Conservation (phyloP, 2,329 filamentous ascomycete species). For the Fusarium lyarnte region DNA sequence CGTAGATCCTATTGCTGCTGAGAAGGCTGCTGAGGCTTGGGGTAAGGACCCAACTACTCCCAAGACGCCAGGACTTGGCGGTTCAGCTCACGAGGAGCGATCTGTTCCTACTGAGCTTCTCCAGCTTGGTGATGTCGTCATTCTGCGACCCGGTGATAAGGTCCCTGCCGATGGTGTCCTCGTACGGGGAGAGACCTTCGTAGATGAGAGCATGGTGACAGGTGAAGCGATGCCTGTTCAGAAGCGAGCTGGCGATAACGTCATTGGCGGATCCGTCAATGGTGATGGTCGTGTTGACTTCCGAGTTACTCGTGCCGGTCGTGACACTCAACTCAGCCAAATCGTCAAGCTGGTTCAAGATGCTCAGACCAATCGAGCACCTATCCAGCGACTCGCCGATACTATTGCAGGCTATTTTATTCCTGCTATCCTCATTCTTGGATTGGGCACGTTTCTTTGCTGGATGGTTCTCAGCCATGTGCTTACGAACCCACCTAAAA, state of each 20-base stretch:
- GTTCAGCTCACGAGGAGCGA: slow-evolving; percentile 79
- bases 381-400: slow-evolving; percentile 93
- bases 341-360: slow-evolving; percentile 99
- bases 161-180: slow-evolving; percentile 92
- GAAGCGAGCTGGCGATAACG: slow-evolving; percentile 79
- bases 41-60: slow-evolving; percentile 40
- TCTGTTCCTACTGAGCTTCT: slow-evolving; percentile 94
- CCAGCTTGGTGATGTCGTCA: slow-evolving; percentile 91
- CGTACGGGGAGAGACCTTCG: slow-evolving; percentile 88
- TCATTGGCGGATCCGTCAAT: slow-evolving; percentile 97
- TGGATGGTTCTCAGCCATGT: slow-evolving; percentile 97
- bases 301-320: slow-evolving; percentile 88
- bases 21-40: slow-evolving; percentile 89
- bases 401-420: slow-evolving; percentile 93
- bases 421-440: slow-evolving; percentile 85
- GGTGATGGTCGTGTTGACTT: slow-evolving; percentile 92
- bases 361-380: slow-evolving; percentile 91
- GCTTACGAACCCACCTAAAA: slow-evolving; percentile 82
- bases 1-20: slow-evolving; percentile 89
- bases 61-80: slow-evolving; percentile 48
- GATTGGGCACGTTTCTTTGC: slow-evolving; percentile 82
- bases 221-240: slow-evolving; percentile 95
- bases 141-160: slow-evolving; percentile 94
- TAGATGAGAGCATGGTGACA: slow-evolving; percentile 98
- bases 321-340: slow-evolving; percentile 96